Evolutionary conservation across 495 filamentous ascomycete species (phyloP).

Genomic region (Neurospora intermedia): DNA sequence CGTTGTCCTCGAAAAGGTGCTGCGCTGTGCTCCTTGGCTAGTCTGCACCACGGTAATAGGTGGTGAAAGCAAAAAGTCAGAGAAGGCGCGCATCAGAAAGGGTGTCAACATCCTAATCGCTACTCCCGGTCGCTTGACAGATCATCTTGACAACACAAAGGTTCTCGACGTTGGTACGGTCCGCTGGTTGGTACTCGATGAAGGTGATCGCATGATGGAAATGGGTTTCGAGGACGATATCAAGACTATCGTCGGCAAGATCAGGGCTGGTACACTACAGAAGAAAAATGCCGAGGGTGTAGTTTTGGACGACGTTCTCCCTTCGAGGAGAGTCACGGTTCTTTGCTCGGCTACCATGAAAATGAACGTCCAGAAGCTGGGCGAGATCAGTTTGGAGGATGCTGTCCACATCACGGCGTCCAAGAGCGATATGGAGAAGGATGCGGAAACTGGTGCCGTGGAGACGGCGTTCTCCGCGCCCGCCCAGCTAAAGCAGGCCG

Average conservation of each 20-base stretch:
- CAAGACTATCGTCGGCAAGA: slow-evolving; percentile 66
- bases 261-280: slow-evolving; percentile 41
- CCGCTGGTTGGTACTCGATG: slow-evolving; percentile 87
- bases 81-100: slow-evolving; percentile 86
- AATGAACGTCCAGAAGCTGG: slow-evolving; percentile 83
- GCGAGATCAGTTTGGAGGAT: slow-evolving; percentile 90
- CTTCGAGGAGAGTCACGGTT: slow-evolving; percentile 70
- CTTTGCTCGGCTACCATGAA: slow-evolving; percentile 96
- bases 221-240: slow-evolving; percentile 88
- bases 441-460: slow-evolving; percentile 32
- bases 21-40: slow-evolving; percentile 78
- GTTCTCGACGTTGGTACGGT: slow-evolving; percentile 80
- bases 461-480: slow-evolving; percentile 69
- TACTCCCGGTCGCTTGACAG: slow-evolving; percentile 78
- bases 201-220: slow-evolving; percentile 94
- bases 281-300: slow-evolving; percentile 31
- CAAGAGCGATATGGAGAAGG: slow-evolving; percentile 34
- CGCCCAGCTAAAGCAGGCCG: slow-evolving; percentile 84
- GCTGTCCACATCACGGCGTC: slow-evolving; percentile 77
- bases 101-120: slow-evolving; percentile 92
- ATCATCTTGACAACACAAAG: slow-evolving; percentile 87
- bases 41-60: slow-evolving; percentile 88
- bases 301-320: slow-evolving; percentile 44
- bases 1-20: slow-evolving; percentile 65
- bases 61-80: slow-evolving; percentile 93